phyloP scores from a whole-genome alignment of 2,329 filamentous ascomycete genomes.

The Ophiostoma pallidulum region DNA sequence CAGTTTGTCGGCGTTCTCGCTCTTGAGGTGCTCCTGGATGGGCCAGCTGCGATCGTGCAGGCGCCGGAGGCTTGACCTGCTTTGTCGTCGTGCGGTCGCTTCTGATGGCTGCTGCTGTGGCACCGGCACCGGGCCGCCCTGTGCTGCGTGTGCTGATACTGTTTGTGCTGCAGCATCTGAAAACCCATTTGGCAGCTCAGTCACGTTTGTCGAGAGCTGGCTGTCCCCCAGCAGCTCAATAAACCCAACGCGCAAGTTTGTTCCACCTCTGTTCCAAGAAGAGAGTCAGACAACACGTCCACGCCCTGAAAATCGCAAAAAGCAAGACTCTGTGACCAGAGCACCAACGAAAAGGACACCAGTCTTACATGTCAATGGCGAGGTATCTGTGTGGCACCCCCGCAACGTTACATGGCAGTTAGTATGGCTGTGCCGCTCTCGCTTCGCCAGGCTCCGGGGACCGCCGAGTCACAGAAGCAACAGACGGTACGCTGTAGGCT shows the following conservation, averaged over 20 bases:
- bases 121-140: background rate
- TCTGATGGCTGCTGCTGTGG: background rate
- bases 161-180: conserved; percentile 5
- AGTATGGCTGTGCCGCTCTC: background rate
- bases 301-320: background rate
- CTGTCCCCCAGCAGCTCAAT: conserved; percentile 44
- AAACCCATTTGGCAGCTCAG: conserved; percentile 12
- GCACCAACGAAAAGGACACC: background rate
- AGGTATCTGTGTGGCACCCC: conserved; percentile 36
- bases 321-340: too few species aligned
- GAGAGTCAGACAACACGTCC: conserved; percentile 17
- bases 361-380: conserved; percentile 57
- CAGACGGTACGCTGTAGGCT: background rate
- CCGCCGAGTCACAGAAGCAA: background rate
- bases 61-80: conserved; percentile 34
- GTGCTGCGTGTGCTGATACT: background rate
- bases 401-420: conserved; percentile 15
- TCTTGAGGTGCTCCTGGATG: conserved; percentile 63
- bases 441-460: background rate
- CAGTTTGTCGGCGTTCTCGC: conserved; percentile 62
- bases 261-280: conserved; percentile 49
- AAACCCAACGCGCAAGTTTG: conserved; percentile 60
- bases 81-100: background rate
- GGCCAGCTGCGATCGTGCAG: conserved; percentile 64
- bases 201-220: background rate